Base-by-base conservation (phyloP, 140 eudicot species). In the Senecio squalidus region DNA sequence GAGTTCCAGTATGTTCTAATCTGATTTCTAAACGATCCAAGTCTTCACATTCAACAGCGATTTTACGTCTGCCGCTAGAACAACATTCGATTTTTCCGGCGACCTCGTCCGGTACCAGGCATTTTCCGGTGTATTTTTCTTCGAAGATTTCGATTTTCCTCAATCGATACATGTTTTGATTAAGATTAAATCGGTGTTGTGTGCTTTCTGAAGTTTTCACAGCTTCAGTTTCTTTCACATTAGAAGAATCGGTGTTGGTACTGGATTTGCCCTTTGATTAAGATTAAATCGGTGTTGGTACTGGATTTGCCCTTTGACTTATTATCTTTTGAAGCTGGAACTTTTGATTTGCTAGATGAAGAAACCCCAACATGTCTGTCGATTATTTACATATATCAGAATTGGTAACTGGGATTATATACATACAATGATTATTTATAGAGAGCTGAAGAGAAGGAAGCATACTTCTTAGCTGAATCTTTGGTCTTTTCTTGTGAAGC, bases 391-490 rank as follows among this genome's bases (percentile, higher is more conserved):
- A 48, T 18, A 14, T 11, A 34, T 57, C 43, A 58, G 15, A 65
- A 26, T 28, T 16, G 55, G 27, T 54, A 57, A 62, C 13, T 26
- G 3, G 1, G 23, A 10, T 28, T 61, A 43, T 39, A 39, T 10
- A n/a, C 16, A 27, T 7, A 52, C 17, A 10, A 70, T n/a, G 9
- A 33, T 6, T 14, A 60, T 40, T 13, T 8, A 40, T 22, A 10
- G 18, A 16, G n/a, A 41, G 1, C 9, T 10, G n/a, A 43, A 60
- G 29, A 45, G 21, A 63, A 39, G 51, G 0, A 24, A 50, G 41
- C 76, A 9, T 0, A 86, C 95, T 82, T 60, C 55, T 76, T 85
- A 27, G 78, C 67, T 30, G 88, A 65, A 64, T 18, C 71, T 18
- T 74, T 85, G 46, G 14, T 51, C 66, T 56, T 68, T 5, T 69